phyloP scores from a whole-genome alignment of 2,329 filamentous ascomycete species.

The Phialocephala subalpina region DNA sequence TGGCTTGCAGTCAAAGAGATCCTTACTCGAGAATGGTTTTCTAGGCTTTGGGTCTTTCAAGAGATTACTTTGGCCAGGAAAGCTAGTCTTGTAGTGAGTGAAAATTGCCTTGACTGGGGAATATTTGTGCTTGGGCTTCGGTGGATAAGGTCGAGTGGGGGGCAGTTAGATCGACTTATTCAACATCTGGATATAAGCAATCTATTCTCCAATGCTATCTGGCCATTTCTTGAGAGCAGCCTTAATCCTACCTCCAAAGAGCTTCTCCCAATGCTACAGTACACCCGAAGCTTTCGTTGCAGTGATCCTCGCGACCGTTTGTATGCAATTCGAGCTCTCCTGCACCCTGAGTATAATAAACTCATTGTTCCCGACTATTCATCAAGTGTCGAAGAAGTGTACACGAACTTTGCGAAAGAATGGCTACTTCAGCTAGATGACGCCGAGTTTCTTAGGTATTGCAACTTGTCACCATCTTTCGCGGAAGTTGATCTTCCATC shows the following conservation, averaged over 20 bases:
- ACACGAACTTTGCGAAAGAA: constrained; percentile 5
- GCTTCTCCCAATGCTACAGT: neutral
- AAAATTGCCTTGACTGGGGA: constrained; percentile 15
- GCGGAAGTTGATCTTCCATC: constrained; percentile 10
- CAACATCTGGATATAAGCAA: neutral
- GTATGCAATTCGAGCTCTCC: constrained; percentile 13
- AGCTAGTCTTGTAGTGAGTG: constrained; percentile 13
- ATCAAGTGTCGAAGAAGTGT: neutral
- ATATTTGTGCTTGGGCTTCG: neutral
- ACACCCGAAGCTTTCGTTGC: neutral
- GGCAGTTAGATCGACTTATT: neutral
- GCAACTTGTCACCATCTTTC: too few species aligned
- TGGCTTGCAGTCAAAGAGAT: constrained; percentile 17
- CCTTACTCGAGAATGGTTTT: constrained; percentile 21
- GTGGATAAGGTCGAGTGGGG: constrained; percentile 7
- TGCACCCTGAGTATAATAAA: neutral
- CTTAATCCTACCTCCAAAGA: neutral
- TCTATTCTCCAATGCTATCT: neutral
- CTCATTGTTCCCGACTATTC: constrained; percentile 16
- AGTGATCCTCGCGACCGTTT: constrained; percentile 16
- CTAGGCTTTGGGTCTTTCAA: constrained; percentile 26
- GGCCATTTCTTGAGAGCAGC: neutral
- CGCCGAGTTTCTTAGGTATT: neutral
- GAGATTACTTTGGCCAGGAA: constrained; percentile 22
- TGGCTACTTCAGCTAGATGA: neutral